Percentiles rank a stretch among this genome's conserved stretches.
phyloP scores from a whole-genome alignment of 139 green algal genomes.

The Picochlorum sp. region DNA sequence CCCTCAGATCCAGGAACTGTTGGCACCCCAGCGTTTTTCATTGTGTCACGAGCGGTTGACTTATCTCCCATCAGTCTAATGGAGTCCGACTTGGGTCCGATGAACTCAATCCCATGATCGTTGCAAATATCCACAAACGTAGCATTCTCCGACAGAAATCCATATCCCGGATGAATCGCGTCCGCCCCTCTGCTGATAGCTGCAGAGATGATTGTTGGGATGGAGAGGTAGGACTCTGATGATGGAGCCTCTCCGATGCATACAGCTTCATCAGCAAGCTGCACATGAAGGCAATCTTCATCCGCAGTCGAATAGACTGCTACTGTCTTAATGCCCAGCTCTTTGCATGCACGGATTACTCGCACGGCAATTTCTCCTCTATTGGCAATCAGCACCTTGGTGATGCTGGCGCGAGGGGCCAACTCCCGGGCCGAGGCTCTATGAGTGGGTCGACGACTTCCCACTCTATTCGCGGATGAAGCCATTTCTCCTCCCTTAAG shows the following conservation, averaged over 20 bases:
- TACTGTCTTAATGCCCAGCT: constrained; percentile 80
- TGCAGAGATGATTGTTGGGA: constrained; percentile 87
- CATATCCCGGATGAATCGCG: constrained; percentile 92
- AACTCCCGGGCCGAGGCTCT: too few species aligned
- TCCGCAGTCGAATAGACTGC: constrained; percentile 86
- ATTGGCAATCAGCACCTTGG: constrained; percentile 84
- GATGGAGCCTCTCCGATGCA: constrained; percentile 81
- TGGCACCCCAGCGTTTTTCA: constrained; percentile 87
- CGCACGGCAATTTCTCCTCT: constrained; percentile 87
- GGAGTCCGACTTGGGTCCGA: constrained; percentile 77
- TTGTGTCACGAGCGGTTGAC: constrained; percentile 84
- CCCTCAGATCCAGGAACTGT: constrained; percentile 85
- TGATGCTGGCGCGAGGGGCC: constrained; percentile 8
- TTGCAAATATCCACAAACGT: constrained; percentile 93
- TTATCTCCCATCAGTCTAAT: constrained; percentile 96
- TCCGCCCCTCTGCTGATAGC: constrained; percentile 73
- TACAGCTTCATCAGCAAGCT: constrained; percentile 88
- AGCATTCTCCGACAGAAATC: constrained; percentile 93
- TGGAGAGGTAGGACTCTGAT: constrained; percentile 85
- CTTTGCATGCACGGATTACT: constrained; percentile 86
- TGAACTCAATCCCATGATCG: constrained; percentile 94
- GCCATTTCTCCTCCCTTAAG: too few species aligned
- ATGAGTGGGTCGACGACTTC: neutral
- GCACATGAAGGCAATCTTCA: constrained; percentile 74
- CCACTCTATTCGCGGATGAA: too few species aligned